Evolutionary conservation across 2,329 filamentous ascomycete species (phyloP).

Genomic region (Xylariaceae sp.): DNA sequence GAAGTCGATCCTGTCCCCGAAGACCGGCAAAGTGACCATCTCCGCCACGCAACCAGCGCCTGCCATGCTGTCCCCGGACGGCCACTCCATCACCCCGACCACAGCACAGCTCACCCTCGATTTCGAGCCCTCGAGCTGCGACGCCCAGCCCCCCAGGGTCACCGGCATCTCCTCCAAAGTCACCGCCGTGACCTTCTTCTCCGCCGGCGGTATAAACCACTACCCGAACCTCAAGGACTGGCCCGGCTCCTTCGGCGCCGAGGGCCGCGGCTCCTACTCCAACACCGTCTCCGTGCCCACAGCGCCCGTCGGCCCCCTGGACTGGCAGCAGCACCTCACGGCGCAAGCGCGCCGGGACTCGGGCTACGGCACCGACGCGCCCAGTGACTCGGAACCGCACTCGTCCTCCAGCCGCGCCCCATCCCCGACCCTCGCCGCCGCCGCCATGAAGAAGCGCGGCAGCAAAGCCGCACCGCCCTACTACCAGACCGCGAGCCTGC

Average conservation of each 20-base stretch:
- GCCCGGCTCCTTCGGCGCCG: slow-evolving; percentile 31
- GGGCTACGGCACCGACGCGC: slow-evolving; percentile 44
- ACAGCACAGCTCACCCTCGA: slow-evolving; percentile 40
- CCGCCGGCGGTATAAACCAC: slow-evolving; percentile 38
- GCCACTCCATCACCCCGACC: slow-evolving; percentile 37
- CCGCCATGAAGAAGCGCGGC: slow-evolving; percentile 3
- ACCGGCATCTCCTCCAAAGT: slow-evolving; percentile 47
- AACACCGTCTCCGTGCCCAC: slow-evolving; percentile 39
- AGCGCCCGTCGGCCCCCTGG: slow-evolving; percentile 14
- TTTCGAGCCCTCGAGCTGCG: slow-evolving; percentile 41
- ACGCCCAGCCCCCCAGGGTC: slow-evolving; percentile 40
- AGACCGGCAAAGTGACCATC: slow-evolving; percentile 45
- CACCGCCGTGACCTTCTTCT: slow-evolving; percentile 48
- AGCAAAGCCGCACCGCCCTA: slow-evolving; percentile 16
- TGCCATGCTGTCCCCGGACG: slow-evolving; percentile 47
- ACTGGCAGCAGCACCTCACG: slow-evolving; percentile 38
- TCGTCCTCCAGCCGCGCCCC: no score
- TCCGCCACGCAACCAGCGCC: slow-evolving; percentile 42
- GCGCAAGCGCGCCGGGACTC: slow-evolving; percentile 43
- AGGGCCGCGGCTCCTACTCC: slow-evolving; percentile 42
- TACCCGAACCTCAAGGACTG: slow-evolving; percentile 49
- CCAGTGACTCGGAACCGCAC: slow-evolving; percentile 1
- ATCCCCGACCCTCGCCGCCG: no score
- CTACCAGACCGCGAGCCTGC: slow-evolving; percentile 38
- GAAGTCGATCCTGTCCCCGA: slow-evolving; percentile 46